Percentiles rank a stretch among this genome's conserved stretches.
These are phyloP conservation scores for Talaromyces sp. DNA, from an alignment of 2,329 filamentous ascomycete species.

Conservation along the genomic window DNA sequence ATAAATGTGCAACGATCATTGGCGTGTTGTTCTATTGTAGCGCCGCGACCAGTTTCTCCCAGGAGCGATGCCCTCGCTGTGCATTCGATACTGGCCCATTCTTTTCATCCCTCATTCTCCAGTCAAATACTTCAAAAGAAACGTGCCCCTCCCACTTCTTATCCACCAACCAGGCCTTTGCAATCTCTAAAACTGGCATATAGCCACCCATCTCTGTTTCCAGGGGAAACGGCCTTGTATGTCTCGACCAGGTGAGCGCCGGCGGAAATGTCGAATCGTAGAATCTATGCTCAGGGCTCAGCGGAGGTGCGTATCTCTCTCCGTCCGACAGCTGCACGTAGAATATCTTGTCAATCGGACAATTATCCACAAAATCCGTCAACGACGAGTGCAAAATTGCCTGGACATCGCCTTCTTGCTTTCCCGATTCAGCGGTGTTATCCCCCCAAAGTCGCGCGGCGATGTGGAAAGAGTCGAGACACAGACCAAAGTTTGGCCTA, in stretches of 20 bases:
- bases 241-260: slow-evolving; percentile 15
- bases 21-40: background rate
- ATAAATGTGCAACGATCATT: background rate
- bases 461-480: slow-evolving; percentile 26
- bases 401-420: background rate
- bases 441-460: slow-evolving; percentile 22
- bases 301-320: slow-evolving; percentile 17
- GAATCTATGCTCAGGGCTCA: slow-evolving; percentile 14
- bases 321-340: slow-evolving; percentile 24
- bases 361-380: background rate
- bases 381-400: background rate
- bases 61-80: slow-evolving; percentile 1
- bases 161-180: slow-evolving; percentile 15
- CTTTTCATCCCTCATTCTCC: slow-evolving; percentile 15
- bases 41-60: background rate
- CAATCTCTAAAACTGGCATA: slow-evolving; percentile 14
- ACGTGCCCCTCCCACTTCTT: slow-evolving; percentile 19
- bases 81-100: slow-evolving; percentile 7
- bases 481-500: slow-evolving; percentile 26
- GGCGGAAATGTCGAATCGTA: slow-evolving; percentile 12
- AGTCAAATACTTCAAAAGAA: slow-evolving; percentile 20
- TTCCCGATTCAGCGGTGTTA: slow-evolving; percentile 13
- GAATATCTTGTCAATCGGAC: background rate
- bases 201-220: slow-evolving; percentile 14
- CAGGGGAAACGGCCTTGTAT: slow-evolving; percentile 19